Percentiles rank a stretch among this genome's conserved stretches.
Evolutionary conservation across 1,139 yeast genomes (phyloP).

Genomic region (Magnusiomyces clavatus): DNA sequence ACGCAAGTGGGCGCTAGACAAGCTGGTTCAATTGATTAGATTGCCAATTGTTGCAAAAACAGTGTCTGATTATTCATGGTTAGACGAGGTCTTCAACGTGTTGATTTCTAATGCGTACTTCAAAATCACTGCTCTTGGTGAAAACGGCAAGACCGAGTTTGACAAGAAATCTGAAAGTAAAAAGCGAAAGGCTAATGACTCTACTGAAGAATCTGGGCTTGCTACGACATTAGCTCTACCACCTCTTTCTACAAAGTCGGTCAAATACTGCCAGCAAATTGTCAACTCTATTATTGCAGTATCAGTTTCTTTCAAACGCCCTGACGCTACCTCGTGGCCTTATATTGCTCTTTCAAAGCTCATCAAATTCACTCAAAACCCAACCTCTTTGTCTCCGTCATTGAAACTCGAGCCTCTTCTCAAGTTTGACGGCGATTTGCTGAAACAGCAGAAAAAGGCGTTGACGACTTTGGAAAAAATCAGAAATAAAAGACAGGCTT

Average conservation of each 20-base stretch:
- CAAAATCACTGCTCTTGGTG: slow-evolving; percentile 18
- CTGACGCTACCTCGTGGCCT: slow-evolving; percentile 54
- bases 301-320: slow-evolving; percentile 37
- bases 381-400: slow-evolving; percentile 17
- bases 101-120: slow-evolving; percentile 54
- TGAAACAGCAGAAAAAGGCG: slow-evolving; percentile 44
- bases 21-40: slow-evolving; percentile 45
- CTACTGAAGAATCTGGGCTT: slow-evolving; percentile 10
- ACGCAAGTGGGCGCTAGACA: slow-evolving; percentile 63
- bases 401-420: slow-evolving; percentile 21
- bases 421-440: slow-evolving; percentile 32
- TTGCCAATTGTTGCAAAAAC: slow-evolving; percentile 15
- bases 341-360: slow-evolving; percentile 24
- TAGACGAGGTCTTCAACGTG: slow-evolving; percentile 44
- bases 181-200: slow-evolving; percentile 14
- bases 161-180: slow-evolving; percentile 2
- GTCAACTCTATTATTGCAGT: slow-evolving; percentile 50
- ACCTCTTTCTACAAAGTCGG: slow-evolving; percentile 13
- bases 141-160: slow-evolving; percentile 12
- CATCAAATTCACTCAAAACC: slow-evolving; percentile 32
- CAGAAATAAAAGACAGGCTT: slow-evolving; percentile 33
- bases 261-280: slow-evolving; percentile 39
- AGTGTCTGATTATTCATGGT: slow-evolving; percentile 30
- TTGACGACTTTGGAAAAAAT: slow-evolving; percentile 44
- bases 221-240: slow-evolving; percentile 16